Conservation (phyloP, 106 monocot genomes). For the Phalaenopsis aphrodite region DNA sequence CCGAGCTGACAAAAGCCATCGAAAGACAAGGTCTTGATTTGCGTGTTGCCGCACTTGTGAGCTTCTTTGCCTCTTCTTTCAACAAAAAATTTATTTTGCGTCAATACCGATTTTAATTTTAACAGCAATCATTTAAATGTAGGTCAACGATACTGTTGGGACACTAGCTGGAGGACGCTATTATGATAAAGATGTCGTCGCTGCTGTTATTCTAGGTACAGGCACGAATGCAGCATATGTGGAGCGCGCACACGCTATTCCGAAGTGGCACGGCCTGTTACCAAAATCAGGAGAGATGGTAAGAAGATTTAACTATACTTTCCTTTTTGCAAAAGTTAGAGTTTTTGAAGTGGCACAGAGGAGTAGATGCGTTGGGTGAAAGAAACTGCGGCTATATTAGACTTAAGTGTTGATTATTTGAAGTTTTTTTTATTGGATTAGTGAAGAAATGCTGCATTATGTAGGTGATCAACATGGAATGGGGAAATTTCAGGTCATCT, state of each 20-base stretch:
- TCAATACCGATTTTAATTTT: background rate
- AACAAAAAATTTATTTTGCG: background rate
- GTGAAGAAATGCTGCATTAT: background rate
- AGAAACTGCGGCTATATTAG: background rate
- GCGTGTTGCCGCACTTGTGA: conserved; percentile 67
- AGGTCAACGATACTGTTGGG: conserved; percentile 97
- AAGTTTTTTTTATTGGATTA: background rate
- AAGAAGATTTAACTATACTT: conserved; percentile 5
- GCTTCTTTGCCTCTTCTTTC: conserved; percentile 6
- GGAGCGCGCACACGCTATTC: conserved; percentile 83
- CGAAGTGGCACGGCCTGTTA: conserved; percentile 80
- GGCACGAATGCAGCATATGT: conserved; percentile 98
- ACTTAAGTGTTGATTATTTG: background rate
- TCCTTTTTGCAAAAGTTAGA: background rate
- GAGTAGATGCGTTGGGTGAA: background rate
- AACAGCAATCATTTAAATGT: conserved; percentile 1
- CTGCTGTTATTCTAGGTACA: conserved; percentile 93
- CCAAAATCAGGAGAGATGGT: conserved; percentile 97
- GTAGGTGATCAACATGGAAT: conserved; percentile 99
- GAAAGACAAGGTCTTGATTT: conserved; percentile 82
- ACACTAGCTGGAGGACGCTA: conserved; percentile 92
- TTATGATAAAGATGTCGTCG: conserved; percentile 71
- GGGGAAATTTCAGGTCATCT: conserved; percentile 90
- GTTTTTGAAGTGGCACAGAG: background rate
- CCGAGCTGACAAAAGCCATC: conserved; percentile 58